Percentiles rank a stretch among this genome's conserved stretches.
Conservation (phyloP, 1,284 basidiomycete genomes). For the Fomitopsis betulina region DNA sequence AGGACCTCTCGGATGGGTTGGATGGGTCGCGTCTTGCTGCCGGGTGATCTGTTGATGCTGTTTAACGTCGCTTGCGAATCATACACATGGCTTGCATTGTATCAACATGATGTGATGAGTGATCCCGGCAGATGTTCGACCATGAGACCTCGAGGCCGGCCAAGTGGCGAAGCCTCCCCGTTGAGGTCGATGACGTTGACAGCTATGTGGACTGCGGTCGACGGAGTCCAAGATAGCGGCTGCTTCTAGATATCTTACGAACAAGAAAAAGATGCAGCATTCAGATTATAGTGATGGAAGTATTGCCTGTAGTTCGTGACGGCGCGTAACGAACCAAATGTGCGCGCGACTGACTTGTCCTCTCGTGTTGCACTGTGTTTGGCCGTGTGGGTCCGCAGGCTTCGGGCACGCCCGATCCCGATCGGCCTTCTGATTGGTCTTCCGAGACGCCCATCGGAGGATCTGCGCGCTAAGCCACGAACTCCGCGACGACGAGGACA, state of each 20-base stretch:
- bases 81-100: neutral
- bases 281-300: too few species aligned
- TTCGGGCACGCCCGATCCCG: neutral
- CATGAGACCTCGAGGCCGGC: too few species aligned
- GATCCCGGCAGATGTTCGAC: too few species aligned
- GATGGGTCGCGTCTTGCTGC: neutral
- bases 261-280: too few species aligned
- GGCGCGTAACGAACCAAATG: neutral
- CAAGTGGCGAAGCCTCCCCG: too few species aligned
- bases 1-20: neutral
- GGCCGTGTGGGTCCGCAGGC: neutral
- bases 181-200: too few species aligned
- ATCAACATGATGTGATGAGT: neutral
- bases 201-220: too few species aligned
- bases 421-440: neutral
- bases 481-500: neutral
- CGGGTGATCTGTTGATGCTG: neutral
- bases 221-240: too few species aligned
- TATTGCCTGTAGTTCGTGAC: neutral
- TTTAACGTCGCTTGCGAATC: neutral
- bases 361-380: neutral
- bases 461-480: neutral
- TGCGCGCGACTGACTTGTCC: neutral
- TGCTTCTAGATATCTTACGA: too few species aligned
- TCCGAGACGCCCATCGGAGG: neutral